Base-by-base conservation (phyloP, 225 moss, liverwort and hornwort species). In the Anthoceros angustus region DNA sequence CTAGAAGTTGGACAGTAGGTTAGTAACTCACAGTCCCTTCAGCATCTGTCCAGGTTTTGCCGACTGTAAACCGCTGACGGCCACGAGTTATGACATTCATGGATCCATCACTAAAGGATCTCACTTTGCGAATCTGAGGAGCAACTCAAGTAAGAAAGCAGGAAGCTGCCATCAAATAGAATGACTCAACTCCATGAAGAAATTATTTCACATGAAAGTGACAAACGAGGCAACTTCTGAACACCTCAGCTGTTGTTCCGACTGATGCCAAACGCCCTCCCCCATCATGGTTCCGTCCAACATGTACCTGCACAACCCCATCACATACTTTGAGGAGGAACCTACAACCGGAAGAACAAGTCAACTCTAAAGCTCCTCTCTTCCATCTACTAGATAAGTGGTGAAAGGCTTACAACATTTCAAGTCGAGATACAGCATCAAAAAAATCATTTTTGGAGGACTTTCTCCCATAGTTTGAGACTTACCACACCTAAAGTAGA, bases 181-280 rank as follows among this genome's bases (percentile, higher is more conserved):
- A 15, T 15, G 1, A 21, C 15, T 40, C 50, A 12, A 46, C 42
- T 2, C 10, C 23, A 24, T 40, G 40, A 43, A 9, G 7, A 46
- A 61, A 25, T 43, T 48, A 46, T 25, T 25, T 64, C 43, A 15
- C 55, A 62, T 45, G 7, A 9, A 66, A 0, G 49, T 12, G 16
- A 38, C 42, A 64, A 42, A 15, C 32, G 38, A n/a, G 12, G 49
- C 26, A 25, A 26, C 68, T 63, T 12, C 23, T 62, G 74, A 74
- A 76, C 62, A 92, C 92, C 80, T 94, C 94, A 46, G 94, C 94
- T 41, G 94, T 94, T 40, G 94, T 94, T 32, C 94, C 94, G 32
- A 94, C 87, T n/a, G 87, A 85, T 43, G 87, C 87, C 73, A 87
- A 77, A 70, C 82, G 90, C 60, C 80, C 80, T 61, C 81, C 81